phyloP scores from a whole-genome alignment of 305 asterid genomes.

The Fraxinus paxiana region DNA sequence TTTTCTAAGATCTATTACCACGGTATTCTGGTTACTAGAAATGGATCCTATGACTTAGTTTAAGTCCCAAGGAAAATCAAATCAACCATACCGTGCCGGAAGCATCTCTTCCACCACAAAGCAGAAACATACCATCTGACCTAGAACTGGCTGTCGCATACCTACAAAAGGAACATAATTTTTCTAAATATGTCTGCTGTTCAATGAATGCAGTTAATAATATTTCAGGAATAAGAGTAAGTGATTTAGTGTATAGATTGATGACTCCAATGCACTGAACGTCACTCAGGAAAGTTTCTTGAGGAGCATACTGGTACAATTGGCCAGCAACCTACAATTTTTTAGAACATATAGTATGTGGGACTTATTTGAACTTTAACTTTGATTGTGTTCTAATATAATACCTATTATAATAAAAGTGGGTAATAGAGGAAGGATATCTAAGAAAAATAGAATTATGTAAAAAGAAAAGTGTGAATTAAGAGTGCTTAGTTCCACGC shows the following conservation, averaged over 20 bases:
- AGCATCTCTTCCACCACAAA: constrained; percentile 98
- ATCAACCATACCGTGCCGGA: constrained; percentile 69
- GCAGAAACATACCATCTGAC: constrained; percentile 98
- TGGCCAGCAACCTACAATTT: neutral
- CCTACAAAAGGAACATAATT: constrained; percentile 42
- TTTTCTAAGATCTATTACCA: constrained; percentile 12
- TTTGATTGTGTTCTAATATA: neutral
- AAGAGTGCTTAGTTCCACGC: neutral
- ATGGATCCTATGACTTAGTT: constrained; percentile 6
- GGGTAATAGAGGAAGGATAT: neutral
- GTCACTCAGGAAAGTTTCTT: neutral
- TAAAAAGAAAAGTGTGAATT: neutral
- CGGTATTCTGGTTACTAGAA: constrained; percentile 14
- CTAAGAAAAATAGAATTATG: neutral
- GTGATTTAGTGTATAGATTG: neutral
- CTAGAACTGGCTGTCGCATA: constrained; percentile 99
- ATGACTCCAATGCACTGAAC: neutral
- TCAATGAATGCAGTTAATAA: constrained; percentile 10
- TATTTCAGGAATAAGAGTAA: neutral
- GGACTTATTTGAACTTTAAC: neutral
- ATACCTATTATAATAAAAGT: neutral
- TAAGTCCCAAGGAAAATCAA: constrained; percentile 20
- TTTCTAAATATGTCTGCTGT: neutral
- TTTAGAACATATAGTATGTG: neutral
- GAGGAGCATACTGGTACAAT: neutral